Evolutionary conservation across 805 yeast genomes (phyloP).

Genomic region (Yamadazyma sp.): DNA sequence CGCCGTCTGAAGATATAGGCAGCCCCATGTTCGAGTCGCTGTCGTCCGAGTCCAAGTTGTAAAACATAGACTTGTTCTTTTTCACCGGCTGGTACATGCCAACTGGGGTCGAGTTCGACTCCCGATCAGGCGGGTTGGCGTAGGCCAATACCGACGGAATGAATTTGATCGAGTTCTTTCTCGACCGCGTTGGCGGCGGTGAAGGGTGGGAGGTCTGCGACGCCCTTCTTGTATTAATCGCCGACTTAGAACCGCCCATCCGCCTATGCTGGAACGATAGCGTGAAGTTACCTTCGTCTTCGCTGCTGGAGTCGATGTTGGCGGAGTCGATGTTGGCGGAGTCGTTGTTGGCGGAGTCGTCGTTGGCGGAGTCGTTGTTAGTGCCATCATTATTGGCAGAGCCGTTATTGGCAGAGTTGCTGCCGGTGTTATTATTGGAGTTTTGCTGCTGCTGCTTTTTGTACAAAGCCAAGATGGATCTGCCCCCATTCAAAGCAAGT

Average conservation of each 20-base stretch:
- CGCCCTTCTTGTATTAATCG: constrained; percentile 2
- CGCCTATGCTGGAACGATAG: constrained; percentile 13
- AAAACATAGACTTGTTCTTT: constrained; percentile 24
- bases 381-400: background rate
- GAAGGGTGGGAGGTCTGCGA: constrained; percentile 1
- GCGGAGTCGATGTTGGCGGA: background rate
- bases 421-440: background rate
- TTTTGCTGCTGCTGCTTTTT: constrained; percentile 12
- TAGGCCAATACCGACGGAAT: constrained; percentile 19
- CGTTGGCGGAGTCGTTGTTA: background rate
- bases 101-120: constrained; percentile 13
- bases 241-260: background rate
- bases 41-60: constrained; percentile 24
- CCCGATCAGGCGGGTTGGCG: constrained; percentile 17
- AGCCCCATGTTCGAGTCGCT: constrained; percentile 15
- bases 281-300: constrained; percentile 16
- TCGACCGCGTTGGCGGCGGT: constrained; percentile 5
- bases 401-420: background rate
- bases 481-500: constrained; percentile 15
- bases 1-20: constrained; percentile 15
- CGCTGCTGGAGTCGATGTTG: constrained; percentile 6
- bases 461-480: constrained; percentile 16
- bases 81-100: constrained; percentile 10
- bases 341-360: background rate
- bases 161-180: constrained; percentile 33